Percentiles rank a stretch among this genome's conserved stretches.
These are phyloP conservation scores for Aureobasidium sp. DNA, from an alignment of 2,329 filamentous ascomycete genomes.

Conservation along the genomic window DNA sequence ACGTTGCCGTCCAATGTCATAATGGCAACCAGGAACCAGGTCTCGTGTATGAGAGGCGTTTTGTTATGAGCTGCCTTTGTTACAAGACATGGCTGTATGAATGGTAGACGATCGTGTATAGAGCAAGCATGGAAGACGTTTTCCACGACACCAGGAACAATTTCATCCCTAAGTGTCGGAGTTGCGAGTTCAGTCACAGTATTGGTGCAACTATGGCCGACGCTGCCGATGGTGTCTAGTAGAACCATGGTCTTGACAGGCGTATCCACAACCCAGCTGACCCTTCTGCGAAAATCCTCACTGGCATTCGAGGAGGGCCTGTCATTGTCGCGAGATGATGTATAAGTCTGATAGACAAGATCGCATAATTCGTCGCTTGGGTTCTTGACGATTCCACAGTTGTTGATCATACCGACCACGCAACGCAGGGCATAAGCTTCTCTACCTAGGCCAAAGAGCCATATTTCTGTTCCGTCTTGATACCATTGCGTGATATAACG, in stretches of 20 bases:
- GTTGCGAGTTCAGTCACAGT: slow-evolving; percentile 27
- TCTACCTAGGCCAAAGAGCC: slow-evolving; percentile 35
- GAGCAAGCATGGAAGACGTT: slow-evolving; percentile 28
- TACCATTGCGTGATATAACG: slow-evolving; percentile 30
- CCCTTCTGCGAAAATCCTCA: slow-evolving; percentile 18
- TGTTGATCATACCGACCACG: slow-evolving; percentile 34
- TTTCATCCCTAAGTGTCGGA: slow-evolving; percentile 30
- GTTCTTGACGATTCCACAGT: slow-evolving; percentile 22
- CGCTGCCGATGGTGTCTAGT: slow-evolving; percentile 29
- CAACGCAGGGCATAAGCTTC: slow-evolving; percentile 36
- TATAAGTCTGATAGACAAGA: slow-evolving; percentile 29
- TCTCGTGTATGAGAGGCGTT: slow-evolving; percentile 21
- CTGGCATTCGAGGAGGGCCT: slow-evolving; percentile 24
- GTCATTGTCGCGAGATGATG: slow-evolving; percentile 25
- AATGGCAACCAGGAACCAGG: slow-evolving; percentile 32
- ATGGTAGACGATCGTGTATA: slow-evolving; percentile 30
- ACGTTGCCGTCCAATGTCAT: slow-evolving; percentile 30
- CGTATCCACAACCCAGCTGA: slow-evolving; percentile 25
- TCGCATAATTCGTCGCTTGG: slow-evolving; percentile 21
- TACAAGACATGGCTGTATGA: slow-evolving; percentile 27
- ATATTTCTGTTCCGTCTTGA: slow-evolving; percentile 27
- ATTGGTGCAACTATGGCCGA: slow-evolving; percentile 17
- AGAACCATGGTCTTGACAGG: slow-evolving; percentile 29
- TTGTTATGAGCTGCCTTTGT: slow-evolving; percentile 16
- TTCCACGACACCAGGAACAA: slow-evolving; percentile 26